Evolutionary conservation across 192 early-diverging fungal genomes (phyloP).

Genomic region (Mortierella claussenii): DNA sequence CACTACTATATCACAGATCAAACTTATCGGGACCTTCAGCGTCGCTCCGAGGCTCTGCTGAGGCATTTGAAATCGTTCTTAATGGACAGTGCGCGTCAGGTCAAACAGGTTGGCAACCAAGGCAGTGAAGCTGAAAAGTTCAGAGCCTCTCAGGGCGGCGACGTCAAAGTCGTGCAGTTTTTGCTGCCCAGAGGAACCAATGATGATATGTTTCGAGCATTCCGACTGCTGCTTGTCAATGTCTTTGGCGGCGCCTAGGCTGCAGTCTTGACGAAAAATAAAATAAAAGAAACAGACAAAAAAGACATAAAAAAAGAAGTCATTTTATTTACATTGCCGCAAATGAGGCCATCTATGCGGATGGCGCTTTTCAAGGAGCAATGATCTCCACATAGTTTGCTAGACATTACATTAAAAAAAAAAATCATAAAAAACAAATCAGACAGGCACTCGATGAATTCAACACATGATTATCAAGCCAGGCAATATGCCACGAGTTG

Average conservation of each 20-base stretch:
- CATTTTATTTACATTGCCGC: background rate
- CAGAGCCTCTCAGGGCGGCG: constrained; percentile 50
- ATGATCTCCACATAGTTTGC: constrained; percentile 62
- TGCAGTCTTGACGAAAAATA: too few relatives aligned
- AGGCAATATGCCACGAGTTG: too few relatives aligned
- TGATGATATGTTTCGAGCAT: constrained; percentile 59
- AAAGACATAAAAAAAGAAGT: background rate
- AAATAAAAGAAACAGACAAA: background rate
- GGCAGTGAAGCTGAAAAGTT: constrained; percentile 55
- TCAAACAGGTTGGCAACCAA: constrained; percentile 57
- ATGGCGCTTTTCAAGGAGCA: background rate
- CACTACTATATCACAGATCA: constrained; percentile 27
- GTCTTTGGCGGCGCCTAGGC: constrained; percentile 62
- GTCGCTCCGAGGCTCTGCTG: constrained; percentile 59
- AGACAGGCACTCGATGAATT: background rate
- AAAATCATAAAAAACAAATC: background rate
- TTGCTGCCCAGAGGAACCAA: constrained; percentile 58
- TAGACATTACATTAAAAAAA: constrained; percentile 9
- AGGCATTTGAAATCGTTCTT: constrained; percentile 65
- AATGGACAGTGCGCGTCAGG: constrained; percentile 63
- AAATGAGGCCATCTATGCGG: background rate
- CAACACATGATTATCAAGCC: too few relatives aligned
- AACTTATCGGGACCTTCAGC: constrained; percentile 53
- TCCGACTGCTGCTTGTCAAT: constrained; percentile 54
- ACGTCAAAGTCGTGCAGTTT: constrained; percentile 61